Base-by-base conservation (phyloP, 2,329 filamentous ascomycete genomes). In the Trichophyton benhamiae region DNA sequence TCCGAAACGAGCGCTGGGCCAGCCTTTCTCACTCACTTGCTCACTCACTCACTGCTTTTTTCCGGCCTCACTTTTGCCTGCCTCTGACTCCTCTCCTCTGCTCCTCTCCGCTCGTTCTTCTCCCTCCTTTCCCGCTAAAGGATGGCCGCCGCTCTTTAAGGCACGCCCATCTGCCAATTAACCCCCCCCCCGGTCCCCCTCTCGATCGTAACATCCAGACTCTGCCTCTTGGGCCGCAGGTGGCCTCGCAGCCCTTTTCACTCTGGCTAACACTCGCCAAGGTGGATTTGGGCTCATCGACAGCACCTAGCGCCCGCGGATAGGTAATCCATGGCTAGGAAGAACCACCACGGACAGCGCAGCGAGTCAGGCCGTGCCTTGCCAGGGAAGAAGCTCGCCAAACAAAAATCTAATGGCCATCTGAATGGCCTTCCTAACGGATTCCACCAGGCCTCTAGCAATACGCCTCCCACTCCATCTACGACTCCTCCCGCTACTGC, bases 361-460 rank as follows among this genome's bases (percentile, higher is more conserved):
- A 87, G 95, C 78, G 91, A 96, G 78, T 91, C 89, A 86, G 90
- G 89, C 72, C 81, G 90, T 74, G 87, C 91, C 81, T 86, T 86
- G 70, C 84, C 87, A 59, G 87, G 86, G 67, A 89, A 86, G 79
- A 85, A 86, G 73, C 78, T 86, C 69, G 78, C 75, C 65, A 81
- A 80, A 72, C 79, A 81, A 70, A 82, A 79, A 70, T 82, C 80
- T 63, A 81, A 79, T 74, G 77, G 78, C 67, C 75, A 82, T 69
- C 70, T 82, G 70, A 81, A 81, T 73, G 79, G 77, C 66, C 75
- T 72, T 68, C 70, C 76, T 61, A 78, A 76, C 72, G 73, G 76
- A 66, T 65, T 71, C 68, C 66, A 67, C 69, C 65, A 69, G 68
- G 65, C 72, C 73, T 65, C 68, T 67, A 55, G 17, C 27, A 55